phyloP scores from a whole-genome alignment of 345 rosid species.

The Dimocarpus longan region DNA sequence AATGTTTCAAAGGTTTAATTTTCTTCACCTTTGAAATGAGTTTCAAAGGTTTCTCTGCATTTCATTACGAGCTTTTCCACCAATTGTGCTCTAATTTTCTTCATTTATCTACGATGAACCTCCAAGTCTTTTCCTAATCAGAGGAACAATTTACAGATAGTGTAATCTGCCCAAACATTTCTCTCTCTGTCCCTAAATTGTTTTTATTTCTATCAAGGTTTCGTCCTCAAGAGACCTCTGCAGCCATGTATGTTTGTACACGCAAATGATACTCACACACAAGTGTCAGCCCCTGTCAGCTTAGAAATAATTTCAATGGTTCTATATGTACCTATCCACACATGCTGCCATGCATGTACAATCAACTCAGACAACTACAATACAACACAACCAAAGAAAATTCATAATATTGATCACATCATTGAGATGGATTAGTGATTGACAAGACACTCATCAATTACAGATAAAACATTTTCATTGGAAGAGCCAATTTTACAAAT shows the following conservation, averaged over 20 bases:
- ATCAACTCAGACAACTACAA: neutral
- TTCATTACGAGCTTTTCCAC: neutral
- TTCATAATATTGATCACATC: neutral
- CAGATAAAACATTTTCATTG: neutral
- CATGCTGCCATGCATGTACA: neutral
- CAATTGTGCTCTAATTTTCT: slow-evolving; percentile 2
- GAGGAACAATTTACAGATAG: neutral
- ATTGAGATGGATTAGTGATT: neutral
- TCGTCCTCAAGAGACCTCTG: neutral
- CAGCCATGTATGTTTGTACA: neutral
- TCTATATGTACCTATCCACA: neutral
- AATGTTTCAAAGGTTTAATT: too few relatives aligned
- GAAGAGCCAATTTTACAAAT: neutral
- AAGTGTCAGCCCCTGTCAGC: neutral
- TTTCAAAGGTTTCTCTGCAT: neutral
- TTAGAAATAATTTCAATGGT: neutral
- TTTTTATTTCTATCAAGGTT: too few relatives aligned
- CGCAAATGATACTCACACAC: neutral
- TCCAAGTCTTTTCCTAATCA: neutral
- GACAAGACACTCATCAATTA: neutral
- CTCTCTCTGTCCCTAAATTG: neutral
- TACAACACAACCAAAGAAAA: neutral
- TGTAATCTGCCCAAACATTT: neutral
- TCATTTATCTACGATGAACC: neutral
- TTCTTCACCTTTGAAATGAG: too few relatives aligned